A percentile compares a stretch with the other conserved stretches of the same genome.
These are phyloP conservation scores for Phytophthora europaea DNA, from an alignment of 352 stramenopile genomes.

Conservation along the genomic window DNA sequence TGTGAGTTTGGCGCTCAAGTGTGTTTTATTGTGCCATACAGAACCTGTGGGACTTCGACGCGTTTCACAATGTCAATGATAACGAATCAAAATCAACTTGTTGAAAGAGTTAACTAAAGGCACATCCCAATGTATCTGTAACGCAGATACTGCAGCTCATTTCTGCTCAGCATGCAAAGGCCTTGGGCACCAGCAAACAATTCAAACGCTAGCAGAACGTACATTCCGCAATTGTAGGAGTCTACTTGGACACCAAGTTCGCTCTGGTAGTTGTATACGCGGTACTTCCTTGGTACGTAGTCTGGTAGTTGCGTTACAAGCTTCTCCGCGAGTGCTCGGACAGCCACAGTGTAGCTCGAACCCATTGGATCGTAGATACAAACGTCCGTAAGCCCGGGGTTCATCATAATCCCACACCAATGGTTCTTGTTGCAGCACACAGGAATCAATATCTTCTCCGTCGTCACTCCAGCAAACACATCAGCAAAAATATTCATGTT, in stretches of 20 bases:
- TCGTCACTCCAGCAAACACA: not conserved
- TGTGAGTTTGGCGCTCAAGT: no score
- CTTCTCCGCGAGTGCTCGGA: constrained; percentile 1
- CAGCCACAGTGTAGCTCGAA: not conserved
- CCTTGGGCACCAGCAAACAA: no score
- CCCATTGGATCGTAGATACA: constrained; percentile 1
- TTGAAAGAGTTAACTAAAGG: no score
- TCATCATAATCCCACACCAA: constrained; percentile 9
- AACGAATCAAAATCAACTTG: no score
- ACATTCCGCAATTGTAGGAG: not conserved
- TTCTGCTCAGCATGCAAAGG: no score
- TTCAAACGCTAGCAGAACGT: not conserved
- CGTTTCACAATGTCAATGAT: no score
- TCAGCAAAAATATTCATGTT: not conserved
- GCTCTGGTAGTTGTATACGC: not conserved
- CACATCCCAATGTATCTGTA: no score
- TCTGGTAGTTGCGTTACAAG: not conserved
- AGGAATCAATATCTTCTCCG: not conserved
- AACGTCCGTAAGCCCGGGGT: not conserved
- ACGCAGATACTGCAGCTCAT: no score
- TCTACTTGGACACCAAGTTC: constrained; percentile 1
- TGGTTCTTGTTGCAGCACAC: constrained; percentile 2
- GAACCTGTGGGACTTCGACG: no score
- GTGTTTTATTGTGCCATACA: no score
- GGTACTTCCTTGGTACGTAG: constrained; percentile 6